Evolutionary conservation across 2,329 filamentous ascomycete species (phyloP).

Genomic region (Fusarium napiforme): DNA sequence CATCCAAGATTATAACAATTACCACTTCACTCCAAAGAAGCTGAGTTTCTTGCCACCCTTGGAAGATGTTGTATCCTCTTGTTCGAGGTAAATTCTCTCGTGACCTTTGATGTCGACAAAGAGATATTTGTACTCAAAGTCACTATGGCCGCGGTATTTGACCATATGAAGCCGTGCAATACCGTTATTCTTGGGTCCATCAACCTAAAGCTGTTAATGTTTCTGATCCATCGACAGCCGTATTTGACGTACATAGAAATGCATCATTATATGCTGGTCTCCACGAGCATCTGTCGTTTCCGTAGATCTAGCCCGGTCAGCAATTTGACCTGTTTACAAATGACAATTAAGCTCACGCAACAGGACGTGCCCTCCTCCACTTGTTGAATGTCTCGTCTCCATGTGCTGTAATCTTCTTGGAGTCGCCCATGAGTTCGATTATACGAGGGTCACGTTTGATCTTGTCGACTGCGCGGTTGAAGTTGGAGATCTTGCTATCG

Average conservation of each 20-base stretch:
- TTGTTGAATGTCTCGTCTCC: constrained; percentile 85
- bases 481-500: constrained; percentile 86
- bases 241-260: constrained; percentile 75
- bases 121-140: constrained; percentile 83
- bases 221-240: not conserved
- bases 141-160: constrained; percentile 69
- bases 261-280: constrained; percentile 83
- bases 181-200: constrained; percentile 79
- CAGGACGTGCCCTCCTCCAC: constrained; percentile 76
- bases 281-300: constrained; percentile 77
- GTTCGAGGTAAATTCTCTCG: constrained; percentile 72
- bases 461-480: constrained; percentile 85
- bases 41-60: constrained; percentile 58
- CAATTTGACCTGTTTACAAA: not conserved
- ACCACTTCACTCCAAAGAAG: constrained; percentile 73
- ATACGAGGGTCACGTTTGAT: constrained; percentile 80
- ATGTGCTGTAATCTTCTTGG: constrained; percentile 79
- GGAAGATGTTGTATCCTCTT: constrained; percentile 59
- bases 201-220: constrained; percentile 63
- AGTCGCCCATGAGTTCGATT: constrained; percentile 77
- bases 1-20: not conserved
- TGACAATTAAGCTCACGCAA: constrained; percentile 58
- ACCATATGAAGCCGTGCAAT: constrained; percentile 82
- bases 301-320: constrained; percentile 65
- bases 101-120: constrained; percentile 82